A percentile compares a stretch with the other conserved stretches of the same genome.
Evolutionary conservation across 176 grass and related monocot genomes (phyloP).

Genomic region (Zoysia pacifica): DNA sequence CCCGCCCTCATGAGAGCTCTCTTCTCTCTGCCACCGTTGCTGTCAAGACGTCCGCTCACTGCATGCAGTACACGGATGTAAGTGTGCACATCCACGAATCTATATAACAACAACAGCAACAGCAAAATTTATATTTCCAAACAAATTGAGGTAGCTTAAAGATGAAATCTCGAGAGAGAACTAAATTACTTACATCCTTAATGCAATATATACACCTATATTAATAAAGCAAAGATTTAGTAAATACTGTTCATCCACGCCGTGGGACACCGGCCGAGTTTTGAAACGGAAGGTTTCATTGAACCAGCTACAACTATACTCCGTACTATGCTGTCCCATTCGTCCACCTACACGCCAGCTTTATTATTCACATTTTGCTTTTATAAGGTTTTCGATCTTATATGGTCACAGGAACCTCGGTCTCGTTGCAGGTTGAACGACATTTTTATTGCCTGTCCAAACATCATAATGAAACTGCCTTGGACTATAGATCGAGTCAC

Average conservation of each 20-base stretch:
- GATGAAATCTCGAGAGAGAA: no score
- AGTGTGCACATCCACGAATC: no score
- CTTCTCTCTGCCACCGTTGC: background rate
- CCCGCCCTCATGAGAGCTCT: background rate
- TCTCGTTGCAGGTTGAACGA: background rate
- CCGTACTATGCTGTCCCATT: background rate
- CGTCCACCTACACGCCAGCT: background rate
- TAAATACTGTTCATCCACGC: background rate
- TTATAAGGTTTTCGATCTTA: background rate
- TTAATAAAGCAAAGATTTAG: background rate
- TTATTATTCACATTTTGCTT: background rate
- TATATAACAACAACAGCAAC: no score
- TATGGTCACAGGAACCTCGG: background rate
- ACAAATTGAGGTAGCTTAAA: no score
- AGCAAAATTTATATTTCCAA: no score
- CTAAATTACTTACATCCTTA: no score
- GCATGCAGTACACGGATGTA: no score
- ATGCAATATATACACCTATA: background rate
- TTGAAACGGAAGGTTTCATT: no score
- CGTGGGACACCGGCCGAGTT: background rate
- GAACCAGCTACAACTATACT: no score
- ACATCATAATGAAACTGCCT: background rate
- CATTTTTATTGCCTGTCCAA: background rate
- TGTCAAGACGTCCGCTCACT: background rate
- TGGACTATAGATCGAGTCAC: slow-evolving; percentile 2